A percentile compares a stretch with the other conserved stretches of the same genome.
Evolutionary conservation across 1,284 basidiomycete genomes (phyloP).

Genomic region (Ustilago tritici): DNA sequence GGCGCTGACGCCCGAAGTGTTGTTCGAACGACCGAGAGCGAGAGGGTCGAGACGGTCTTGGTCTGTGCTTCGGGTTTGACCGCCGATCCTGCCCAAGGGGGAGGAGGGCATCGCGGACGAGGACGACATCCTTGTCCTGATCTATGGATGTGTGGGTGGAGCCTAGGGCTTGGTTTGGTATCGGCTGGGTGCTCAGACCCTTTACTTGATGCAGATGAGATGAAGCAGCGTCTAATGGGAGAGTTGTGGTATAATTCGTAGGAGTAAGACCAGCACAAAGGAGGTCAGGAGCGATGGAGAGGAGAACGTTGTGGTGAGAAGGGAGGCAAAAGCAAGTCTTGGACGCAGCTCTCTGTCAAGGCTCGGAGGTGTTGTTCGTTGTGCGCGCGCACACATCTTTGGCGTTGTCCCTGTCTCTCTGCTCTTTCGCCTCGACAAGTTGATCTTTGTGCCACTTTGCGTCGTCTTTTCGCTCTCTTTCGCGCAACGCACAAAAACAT

Average conservation of each 20-base stretch:
- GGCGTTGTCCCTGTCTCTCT: constrained; percentile 70
- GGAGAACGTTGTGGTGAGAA: constrained; percentile 47
- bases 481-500: constrained; percentile 12
- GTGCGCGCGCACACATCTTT: constrained; percentile 59
- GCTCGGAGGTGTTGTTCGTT: constrained; percentile 7
- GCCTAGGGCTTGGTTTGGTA: not conserved
- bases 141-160: not conserved
- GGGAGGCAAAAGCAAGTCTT: constrained; percentile 72
- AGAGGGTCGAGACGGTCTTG: constrained; percentile 45
- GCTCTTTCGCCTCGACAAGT: constrained; percentile 73
- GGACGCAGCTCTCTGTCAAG: not conserved
- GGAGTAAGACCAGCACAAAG: not conserved
- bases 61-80: constrained; percentile 30
- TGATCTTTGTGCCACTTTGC: constrained; percentile 15
- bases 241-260: not conserved
- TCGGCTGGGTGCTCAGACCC: not conserved
- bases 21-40: constrained; percentile 39
- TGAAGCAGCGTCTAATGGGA: not conserved
- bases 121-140: constrained; percentile 42
- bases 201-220: not conserved
- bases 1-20: constrained; percentile 32
- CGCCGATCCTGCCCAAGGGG: constrained; percentile 46
- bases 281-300: constrained; percentile 10
- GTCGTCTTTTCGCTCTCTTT: not conserved
- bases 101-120: constrained; percentile 56